Base-by-base conservation (phyloP, 768 basidiomycete genomes). In the Lactarius psammicola region DNA sequence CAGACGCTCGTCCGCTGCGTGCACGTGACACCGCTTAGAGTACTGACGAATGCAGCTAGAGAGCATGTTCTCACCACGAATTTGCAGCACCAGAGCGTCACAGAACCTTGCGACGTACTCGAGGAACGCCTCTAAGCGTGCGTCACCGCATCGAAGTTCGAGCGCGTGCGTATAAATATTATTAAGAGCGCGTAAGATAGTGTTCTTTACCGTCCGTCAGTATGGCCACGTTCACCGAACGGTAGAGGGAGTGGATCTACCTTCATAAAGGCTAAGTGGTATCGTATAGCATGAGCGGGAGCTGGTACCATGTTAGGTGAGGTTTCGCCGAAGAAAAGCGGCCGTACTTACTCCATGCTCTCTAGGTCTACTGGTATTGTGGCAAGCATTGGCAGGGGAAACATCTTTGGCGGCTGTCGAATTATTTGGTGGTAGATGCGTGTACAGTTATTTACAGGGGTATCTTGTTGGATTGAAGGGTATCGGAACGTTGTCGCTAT, bases 261-360 rank as follows among this genome's bases (percentile, higher is more conserved):
- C 59, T 68, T 68, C 59, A 68, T 68, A 40, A 68, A 68, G 13
- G 67, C 59, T 31, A 68, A 34, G 23, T 68, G 63, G 44, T 68
- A 66, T 23, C 17, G 64, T 56, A 68, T 6, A 20, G 67, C 54
- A 38, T 60, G 31, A n/a, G 33, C 67, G 67, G 60, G 64, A 56
- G 33, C 67, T 68, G 31, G 13, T 28, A 34, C 30, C 17, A 30
- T 46, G 26, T 66, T 20, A 66, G 28, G 30, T 55, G 44, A 56
- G 3, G 46, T 59, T 34, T 40, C 11, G 30, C 15, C 9, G 18
- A 17, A 33, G 36, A 9, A 31, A 26, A n/a, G 11, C 20, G 30
- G 31, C 11, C 15, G 17, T 20, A 55, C 64, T 42, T 30, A 68
- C 67, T 68, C 67, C 18, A 66, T 51, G 54, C n/a, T 56, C 10